Evolutionary conservation across 2,329 filamentous ascomycete genomes (phyloP).

Genomic region (Fusarium equiseti): DNA sequence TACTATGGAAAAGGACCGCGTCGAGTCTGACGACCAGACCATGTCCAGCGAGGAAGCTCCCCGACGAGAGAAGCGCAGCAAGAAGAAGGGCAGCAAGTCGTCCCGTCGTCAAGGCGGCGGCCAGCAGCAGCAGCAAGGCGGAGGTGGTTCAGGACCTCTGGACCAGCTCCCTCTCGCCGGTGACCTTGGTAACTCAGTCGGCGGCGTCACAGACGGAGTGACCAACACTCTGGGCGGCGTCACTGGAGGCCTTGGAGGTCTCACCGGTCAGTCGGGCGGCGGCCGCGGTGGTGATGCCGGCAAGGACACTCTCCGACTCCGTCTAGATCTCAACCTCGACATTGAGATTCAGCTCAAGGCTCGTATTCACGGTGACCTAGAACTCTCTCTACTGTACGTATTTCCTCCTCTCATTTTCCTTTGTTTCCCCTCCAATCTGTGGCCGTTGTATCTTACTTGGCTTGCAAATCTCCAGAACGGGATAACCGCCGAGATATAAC

Average conservation of each 20-base stretch:
- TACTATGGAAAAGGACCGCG: conserved; percentile 47
- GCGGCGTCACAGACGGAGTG: conserved; percentile 57
- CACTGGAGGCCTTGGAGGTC: conserved; percentile 54
- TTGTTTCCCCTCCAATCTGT: conserved; percentile 4
- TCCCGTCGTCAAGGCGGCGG: conserved; percentile 41
- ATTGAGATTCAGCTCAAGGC: conserved; percentile 89
- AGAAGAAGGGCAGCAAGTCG: conserved; percentile 50
- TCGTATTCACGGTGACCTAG: conserved; percentile 86
- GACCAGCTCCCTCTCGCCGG: conserved; percentile 55
- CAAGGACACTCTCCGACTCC: conserved; percentile 74
- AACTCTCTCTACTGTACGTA: conserved; percentile 75
- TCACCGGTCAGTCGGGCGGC: conserved; percentile 51
- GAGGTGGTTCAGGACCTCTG: conserved; percentile 46
- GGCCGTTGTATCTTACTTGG: conserved; percentile 46
- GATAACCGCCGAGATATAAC: conserved; percentile 28
- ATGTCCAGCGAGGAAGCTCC: conserved; percentile 44
- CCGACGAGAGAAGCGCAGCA: conserved; percentile 43
- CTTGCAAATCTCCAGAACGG: conserved; percentile 46
- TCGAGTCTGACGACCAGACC: conserved; percentile 45
- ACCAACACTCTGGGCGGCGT: conserved; percentile 58
- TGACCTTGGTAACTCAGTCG: conserved; percentile 52
- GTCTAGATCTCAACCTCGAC: conserved; percentile 84
- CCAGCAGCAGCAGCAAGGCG: conserved; percentile 29
- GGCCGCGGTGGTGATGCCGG: conserved; percentile 57
- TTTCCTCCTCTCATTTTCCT: neutral